phyloP scores from a whole-genome alignment of 176 grass and related monocot species.

The Ensete glaucum region DNA sequence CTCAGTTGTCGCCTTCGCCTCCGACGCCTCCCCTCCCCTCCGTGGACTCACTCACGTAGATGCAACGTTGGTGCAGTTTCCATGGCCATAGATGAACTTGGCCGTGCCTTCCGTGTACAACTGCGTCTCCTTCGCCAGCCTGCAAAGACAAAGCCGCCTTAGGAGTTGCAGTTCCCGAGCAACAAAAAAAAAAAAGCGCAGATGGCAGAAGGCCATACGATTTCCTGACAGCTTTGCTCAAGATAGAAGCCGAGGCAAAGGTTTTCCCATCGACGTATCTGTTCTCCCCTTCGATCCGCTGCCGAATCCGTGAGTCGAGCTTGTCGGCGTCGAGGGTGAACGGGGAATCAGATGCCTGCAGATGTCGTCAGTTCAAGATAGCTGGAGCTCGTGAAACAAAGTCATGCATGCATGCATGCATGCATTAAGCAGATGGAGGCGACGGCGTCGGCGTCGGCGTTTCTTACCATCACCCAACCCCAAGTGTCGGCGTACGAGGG shows the following conservation, averaged over 20 bases:
- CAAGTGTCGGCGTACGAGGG: constrained; percentile 16
- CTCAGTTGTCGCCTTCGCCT: no score
- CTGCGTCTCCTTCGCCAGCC: constrained; percentile 15
- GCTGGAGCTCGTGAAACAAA: no score
- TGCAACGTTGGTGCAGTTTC: neutral
- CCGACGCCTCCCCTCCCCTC: no score
- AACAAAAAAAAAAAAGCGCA: neutral
- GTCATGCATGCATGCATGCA: no score
- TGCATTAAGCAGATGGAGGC: no score
- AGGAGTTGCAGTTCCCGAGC: neutral
- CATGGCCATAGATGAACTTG: constrained; percentile 26
- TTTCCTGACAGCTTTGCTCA: constrained; percentile 26
- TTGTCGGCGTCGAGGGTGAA: constrained; percentile 15
- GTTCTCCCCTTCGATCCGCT: constrained; percentile 14
- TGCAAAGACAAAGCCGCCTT: neutral
- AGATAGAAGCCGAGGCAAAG: constrained; percentile 20
- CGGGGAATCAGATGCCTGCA: constrained; percentile 13
- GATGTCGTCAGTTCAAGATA: neutral
- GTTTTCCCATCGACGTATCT: constrained; percentile 17
- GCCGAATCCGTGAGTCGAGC: constrained; percentile 6
- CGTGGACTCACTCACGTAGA: neutral
- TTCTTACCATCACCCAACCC: constrained; percentile 12
- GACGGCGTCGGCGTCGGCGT: no score
- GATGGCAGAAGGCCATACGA: constrained; percentile 1
- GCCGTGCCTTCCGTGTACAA: constrained; percentile 11